Base-by-base conservation (phyloP, 352 stramenopile genomes). In the Peronospora destructor region DNA sequence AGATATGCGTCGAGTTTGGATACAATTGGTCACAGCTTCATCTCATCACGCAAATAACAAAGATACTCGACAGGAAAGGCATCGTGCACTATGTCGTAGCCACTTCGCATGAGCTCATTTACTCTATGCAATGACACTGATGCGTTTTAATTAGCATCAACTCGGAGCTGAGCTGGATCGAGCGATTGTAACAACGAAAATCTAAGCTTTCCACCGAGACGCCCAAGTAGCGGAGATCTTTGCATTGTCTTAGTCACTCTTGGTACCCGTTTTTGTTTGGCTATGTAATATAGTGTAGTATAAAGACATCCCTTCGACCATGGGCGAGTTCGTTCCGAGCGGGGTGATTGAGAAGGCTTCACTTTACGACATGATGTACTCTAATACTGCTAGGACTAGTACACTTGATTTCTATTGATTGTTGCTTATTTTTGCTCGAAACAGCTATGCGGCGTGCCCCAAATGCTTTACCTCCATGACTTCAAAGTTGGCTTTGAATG, bases 1-100 rank as follows among this genome's bases (percentile, higher is more conserved):
- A 34, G 23, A 95, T 77, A 47, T 95, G 81, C 16, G 81, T 92
- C 25, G 79, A 66, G 46, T 93, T 92, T 13, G 76, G 61, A 44
- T 87, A 89, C 49, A 95, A 64, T 49, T 81, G 73, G 61, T 40
- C 88, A 44, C 26, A 49, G 33, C 8, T 58, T 26, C 53, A 91
- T 88, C 53, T 91, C 76, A 14, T 73, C 55, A 16, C 67, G 73
- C 9, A 91, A 43, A 8, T 41, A 60, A 3, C 40, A 55, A 26
- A 82, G 64, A 45, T 87, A 81, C 2, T 48, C 39, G 2, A 47
- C 35, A 16, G 73, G 60, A 51, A 90, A 81, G 8, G 71, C 79
- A 33, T 68, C 30, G 6, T 23, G 66, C 5, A 90, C 37, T 17
- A 90, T 68, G 32, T 46, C 69, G 46, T 68, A 90, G 30, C 79